Base-by-base conservation (phyloP, 352 stramenopile species). In the Lagenidium sp. region DNA sequence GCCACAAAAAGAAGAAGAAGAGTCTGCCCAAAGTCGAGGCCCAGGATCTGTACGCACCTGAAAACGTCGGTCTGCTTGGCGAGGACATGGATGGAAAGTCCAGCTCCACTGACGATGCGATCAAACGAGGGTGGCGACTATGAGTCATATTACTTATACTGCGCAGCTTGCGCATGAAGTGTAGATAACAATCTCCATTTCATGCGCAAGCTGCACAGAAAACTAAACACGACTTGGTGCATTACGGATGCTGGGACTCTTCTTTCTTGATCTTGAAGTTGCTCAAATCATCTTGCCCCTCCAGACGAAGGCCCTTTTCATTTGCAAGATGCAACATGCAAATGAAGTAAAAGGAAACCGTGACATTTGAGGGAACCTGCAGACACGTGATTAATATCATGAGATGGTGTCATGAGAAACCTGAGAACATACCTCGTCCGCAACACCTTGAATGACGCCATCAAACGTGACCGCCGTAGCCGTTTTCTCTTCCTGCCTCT, bases 311-410 rank as follows among this genome's bases (percentile, higher is more conserved):
- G 15, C 88, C 93, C 60, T 99, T 98, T 63, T 99, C 96, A 58
- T 99, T 99, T 13, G 95, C 95, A 16, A 99, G 73, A 66, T 99
- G 96, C n/a, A 99, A 68, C 50, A 98, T 83, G 53, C 93, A 98
- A 47, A 99, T 99, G 51, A 99, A 99, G 69, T 98, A 99, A 68
- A 98, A 99, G 8, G 95, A 95, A 13, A 98, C 71, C 4, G 94
- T 97, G 6, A 97, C 95, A 49, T 98, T 96, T 32, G 81, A 65
- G 25, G 97, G 94, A 18, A 91, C 81, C 75, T 88, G 31, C 10
- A 44, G n/a, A n/a, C n/a, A n/a, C n/a, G n/a, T n/a, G n/a, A 0
- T 41, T 31, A 38, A 39, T 22, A 44, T 34, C n/a, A n/a, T n/a
- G n/a, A n/a, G n/a, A n/a, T n/a, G n/a, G n/a, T n/a, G n/a, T n/a